These are phyloP conservation scores for Phylloboletellus chloephorus DNA, from an alignment of 1,284 basidiomycete genomes.

Conservation along the genomic window DNA sequence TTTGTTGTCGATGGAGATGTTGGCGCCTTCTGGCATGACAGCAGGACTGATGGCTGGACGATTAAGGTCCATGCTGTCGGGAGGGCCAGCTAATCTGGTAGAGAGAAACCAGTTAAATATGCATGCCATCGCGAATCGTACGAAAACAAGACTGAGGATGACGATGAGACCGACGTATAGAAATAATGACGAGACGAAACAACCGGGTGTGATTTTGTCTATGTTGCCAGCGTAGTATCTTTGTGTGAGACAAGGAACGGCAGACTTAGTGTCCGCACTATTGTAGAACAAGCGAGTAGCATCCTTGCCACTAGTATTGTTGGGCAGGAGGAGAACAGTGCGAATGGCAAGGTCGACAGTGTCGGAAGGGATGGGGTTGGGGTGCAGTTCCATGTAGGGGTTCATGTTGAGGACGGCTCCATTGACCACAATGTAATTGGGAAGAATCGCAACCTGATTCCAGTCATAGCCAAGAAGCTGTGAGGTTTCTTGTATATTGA, in stretches of 20 bases:
- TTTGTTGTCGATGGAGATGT: constrained; percentile 81
- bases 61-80: constrained; percentile 60
- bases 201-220: constrained; percentile 94
- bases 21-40: constrained; percentile 93
- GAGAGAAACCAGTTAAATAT: constrained; percentile 96
- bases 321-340: constrained; percentile 52
- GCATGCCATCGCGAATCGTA: constrained; percentile 94
- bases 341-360: constrained; percentile 82
- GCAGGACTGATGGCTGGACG: constrained; percentile 85
- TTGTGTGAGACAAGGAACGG: constrained; percentile 75
- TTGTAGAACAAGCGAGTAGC: constrained; percentile 83
- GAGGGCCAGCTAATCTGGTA: constrained; percentile 68
- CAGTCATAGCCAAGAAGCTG: constrained; percentile 82
- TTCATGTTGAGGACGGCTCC: constrained; percentile 92
- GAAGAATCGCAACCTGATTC: constrained; percentile 67
- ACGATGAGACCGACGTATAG: constrained; percentile 90
- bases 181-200: constrained; percentile 87
- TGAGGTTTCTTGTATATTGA: constrained; percentile 61
- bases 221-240: constrained; percentile 93
- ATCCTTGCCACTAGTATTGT: constrained; percentile 70
- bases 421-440: constrained; percentile 83
- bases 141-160: constrained; percentile 85
- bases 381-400: constrained; percentile 79
- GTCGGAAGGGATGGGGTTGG: constrained; percentile 65
- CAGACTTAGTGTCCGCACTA: constrained; percentile 56